Percentiles rank a stretch among this genome's conserved stretches.
Conservation (phyloP, 345 rosid species). For the Linum lewisii region DNA sequence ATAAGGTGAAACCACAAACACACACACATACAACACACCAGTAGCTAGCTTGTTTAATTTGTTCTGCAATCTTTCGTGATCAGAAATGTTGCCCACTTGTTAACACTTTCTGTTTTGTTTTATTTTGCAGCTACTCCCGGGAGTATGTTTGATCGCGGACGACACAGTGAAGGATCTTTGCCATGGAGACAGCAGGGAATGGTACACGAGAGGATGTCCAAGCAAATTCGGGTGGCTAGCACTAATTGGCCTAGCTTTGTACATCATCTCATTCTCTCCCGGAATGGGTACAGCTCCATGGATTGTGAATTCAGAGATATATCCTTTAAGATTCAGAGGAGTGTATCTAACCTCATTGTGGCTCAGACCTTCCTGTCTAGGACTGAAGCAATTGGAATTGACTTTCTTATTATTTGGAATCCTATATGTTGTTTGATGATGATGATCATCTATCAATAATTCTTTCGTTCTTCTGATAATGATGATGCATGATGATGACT, state of each 20-base stretch:
- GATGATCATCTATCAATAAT: too few relatives aligned
- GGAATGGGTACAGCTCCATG: conserved; percentile 93
- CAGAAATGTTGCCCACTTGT: too few relatives aligned
- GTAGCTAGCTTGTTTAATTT: too few relatives aligned
- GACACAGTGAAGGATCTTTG: conserved; percentile 38
- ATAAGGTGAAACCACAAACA: conserved; percentile 69
- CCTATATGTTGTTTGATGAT: conserved; percentile 44
- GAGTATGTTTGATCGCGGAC: conserved; percentile 53
- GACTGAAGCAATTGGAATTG: conserved; percentile 64
- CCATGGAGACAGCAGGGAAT: conserved; percentile 31
- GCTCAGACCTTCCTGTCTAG: conserved; percentile 66
- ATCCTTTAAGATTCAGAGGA: conserved; percentile 73
- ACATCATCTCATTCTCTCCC: conserved; percentile 78
- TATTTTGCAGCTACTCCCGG: conserved; percentile 47
- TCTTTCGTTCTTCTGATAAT: too few relatives aligned
- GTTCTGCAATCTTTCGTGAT: too few relatives aligned
- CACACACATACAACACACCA: background rate
- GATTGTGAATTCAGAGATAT: conserved; percentile 83
- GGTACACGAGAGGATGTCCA: conserved; percentile 89
- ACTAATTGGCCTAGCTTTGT: conserved; percentile 55
- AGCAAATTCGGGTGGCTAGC: conserved; percentile 76
- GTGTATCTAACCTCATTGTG: conserved; percentile 66
- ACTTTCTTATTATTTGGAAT: conserved; percentile 62
- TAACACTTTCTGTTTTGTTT: background rate
- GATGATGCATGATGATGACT: too few relatives aligned